Evolutionary conservation across 1,139 yeast genomes (phyloP), one percentile per base, ranked within the genome.

Genomic region (Cylindricascospora bacillispora): DNA sequence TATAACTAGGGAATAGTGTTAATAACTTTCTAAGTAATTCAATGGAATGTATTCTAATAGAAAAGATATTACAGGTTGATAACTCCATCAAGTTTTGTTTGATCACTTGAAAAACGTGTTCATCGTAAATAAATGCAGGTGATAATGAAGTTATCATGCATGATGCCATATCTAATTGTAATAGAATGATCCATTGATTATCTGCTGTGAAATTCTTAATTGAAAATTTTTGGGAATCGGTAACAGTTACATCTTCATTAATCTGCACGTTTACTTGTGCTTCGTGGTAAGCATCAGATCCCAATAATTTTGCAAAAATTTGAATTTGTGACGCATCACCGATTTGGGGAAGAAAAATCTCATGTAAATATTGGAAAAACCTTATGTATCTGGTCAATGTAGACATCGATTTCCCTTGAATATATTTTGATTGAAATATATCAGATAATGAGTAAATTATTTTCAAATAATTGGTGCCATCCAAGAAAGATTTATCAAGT

Each of bases 1-100:
- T 38, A 38, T 40, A 52, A 31, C 36, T 37, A 1, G 61, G 59
- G 10, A 57, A 48, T 12, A 43, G 44, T 1, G 35, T 33, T 9
- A 63, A 43, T n/a, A 65, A 57, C 2, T 36, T 38, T 29, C 52
- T 59, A 24, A 64, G 37, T 1, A 56, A 52, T 26, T 57, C 59
- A 18, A 49, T 51, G 0, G 67, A 51, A 25, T 52, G 46, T 5
- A 61, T 47, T 33, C 70, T 54, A 3, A 62, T 39, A 22, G 53
- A 52, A 27, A 56, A 58, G 15, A 54, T 52, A 15, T 52, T 49
- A 24, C 58, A 47, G 3, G 52, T 45, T 16, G 59, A 47, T 7
- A 64, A 40, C 11, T 45, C 45, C 30, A 56, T 42, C 3, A 65
- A 35, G 13, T 38, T 43, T 6, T 40, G 38, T 24, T 49, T 55